Conservation (phyloP, 371 early-diverging fungal species). For the Mucor velutinosus region DNA sequence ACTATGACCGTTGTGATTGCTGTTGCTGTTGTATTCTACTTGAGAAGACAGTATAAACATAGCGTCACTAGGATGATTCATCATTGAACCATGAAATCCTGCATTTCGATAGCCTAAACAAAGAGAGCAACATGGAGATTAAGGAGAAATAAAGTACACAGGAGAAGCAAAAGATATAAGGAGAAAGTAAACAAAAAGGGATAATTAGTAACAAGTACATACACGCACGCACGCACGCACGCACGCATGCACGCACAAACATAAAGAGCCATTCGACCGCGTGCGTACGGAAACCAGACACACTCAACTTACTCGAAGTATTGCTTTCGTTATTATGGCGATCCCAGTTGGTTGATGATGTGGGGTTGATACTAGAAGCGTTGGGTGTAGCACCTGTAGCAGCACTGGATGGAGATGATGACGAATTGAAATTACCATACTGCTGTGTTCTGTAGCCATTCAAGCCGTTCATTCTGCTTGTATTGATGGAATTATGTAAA, state of each 20-base stretch:
- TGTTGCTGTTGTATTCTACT: slow-evolving; percentile 14
- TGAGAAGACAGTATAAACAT: slow-evolving; percentile 24
- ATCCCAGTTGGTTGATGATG: neutral
- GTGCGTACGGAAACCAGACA: neutral
- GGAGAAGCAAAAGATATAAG: neutral
- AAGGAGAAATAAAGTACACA: neutral
- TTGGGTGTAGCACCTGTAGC: neutral
- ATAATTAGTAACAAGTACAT: neutral
- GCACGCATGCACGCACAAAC: neutral
- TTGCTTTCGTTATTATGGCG: neutral
- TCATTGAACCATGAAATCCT: neutral
- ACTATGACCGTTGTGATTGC: neutral
- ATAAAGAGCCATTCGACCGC: neutral
- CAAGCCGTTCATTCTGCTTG: slow-evolving; percentile 14
- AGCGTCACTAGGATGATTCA: slow-evolving; percentile 7
- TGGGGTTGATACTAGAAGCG: neutral
- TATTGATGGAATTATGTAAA: slow-evolving; percentile 19
- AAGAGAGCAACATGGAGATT: neutral
- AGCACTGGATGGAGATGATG: neutral
- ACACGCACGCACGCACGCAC: neutral
- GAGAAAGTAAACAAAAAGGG: neutral
- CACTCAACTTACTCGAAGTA: slow-evolving; percentile 9
- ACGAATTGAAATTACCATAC: neutral
- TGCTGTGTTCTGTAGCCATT: slow-evolving; percentile 11
- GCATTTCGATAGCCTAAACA: neutral